Base-by-base conservation (phyloP, 2,329 filamentous ascomycete species). In the Diplodia mutila region DNA sequence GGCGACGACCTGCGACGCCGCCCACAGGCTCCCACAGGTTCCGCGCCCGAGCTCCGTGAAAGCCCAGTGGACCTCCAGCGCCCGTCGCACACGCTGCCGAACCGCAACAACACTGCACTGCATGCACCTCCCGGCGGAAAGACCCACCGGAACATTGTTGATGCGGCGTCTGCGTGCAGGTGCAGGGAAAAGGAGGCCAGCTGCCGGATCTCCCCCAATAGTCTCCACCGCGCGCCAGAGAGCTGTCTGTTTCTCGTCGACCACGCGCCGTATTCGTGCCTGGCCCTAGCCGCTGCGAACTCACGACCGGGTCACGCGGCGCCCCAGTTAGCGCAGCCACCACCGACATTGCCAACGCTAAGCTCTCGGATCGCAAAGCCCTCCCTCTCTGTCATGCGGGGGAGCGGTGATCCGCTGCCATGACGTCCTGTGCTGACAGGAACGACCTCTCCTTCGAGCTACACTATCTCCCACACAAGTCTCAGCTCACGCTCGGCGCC, bases 231-330 rank as follows among this genome's bases (percentile, higher is more conserved):
- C 16, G 39, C 39, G 14, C 57, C 42, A 46, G 16, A 23, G 55
- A 18, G 53, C 16, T 59, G 55, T 46, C 55, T 23, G 55, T 37
- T 25, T 29, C 14, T 39, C 42, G 57, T 29, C 18, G 57, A 27
- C 57, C 48, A 42, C 42, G 34, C 37, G 57, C 55, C 57, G 57
- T 61, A 61, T 61, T 61, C 55, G 57, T 61, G n/a, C 46, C 59
- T 51, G 59, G 32, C 42, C 34, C 21, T 29, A 9, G 42, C 57
- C 14, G 42, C 59, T n/a, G 42, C 57, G n/a, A n/a, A n/a, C n/a
- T n/a, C 6, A 18, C 9, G 27, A 14, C 57, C 42, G 42, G 46
- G 59, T 63, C 59, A 51, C 59, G 59, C 27, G 59, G 42, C 59
- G 42, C 34, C 29, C n/a, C n/a, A n/a, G 42, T 46, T 49, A 61